Evolutionary conservation across 2,329 filamentous ascomycete species (phyloP).

Genomic region (Trichoderma sp.): DNA sequence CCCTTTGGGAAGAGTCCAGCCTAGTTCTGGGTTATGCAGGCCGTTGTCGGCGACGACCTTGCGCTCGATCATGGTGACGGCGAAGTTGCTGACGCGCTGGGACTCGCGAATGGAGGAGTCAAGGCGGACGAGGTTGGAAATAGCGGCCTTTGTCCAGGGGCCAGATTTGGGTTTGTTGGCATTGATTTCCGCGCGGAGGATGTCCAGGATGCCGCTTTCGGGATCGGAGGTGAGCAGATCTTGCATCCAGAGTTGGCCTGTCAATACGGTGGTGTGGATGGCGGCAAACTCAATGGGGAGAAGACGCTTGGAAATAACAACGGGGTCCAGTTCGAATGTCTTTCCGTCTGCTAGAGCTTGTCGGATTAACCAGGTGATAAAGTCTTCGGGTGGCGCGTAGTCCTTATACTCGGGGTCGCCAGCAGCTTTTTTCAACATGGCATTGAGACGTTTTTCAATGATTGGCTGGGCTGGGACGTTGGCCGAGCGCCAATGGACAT

Average conservation of each 20-base stretch:
- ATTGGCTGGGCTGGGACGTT: constrained; percentile 43
- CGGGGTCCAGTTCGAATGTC: constrained; percentile 42
- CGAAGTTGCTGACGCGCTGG: constrained; percentile 47
- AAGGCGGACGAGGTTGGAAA: constrained; percentile 42
- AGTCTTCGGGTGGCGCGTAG: constrained; percentile 51
- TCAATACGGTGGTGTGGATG: constrained; percentile 56
- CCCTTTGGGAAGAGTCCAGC: constrained; percentile 39
- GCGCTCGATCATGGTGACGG: constrained; percentile 44
- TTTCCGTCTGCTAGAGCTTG: constrained; percentile 46
- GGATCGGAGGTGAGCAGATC: constrained; percentile 44
- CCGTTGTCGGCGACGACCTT: constrained; percentile 45
- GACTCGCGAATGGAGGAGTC: constrained; percentile 55
- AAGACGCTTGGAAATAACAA: constrained; percentile 48
- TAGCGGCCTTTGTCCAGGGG: constrained; percentile 45
- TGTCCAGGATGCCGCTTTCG: constrained; percentile 33
- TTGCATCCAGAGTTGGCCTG: constrained; percentile 45
- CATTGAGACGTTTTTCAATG: constrained; percentile 47
- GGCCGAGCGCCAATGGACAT: constrained; percentile 45
- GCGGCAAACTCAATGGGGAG: constrained; percentile 57
- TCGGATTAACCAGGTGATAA: constrained; percentile 55
- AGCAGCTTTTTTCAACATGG: constrained; percentile 41
- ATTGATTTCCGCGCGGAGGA: constrained; percentile 43
- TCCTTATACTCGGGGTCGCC: constrained; percentile 40
- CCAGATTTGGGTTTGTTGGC: constrained; percentile 28
- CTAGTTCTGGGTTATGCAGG: constrained; percentile 36